Evolutionary conservation across 2,329 filamentous ascomycete species (phyloP).

Genomic region (Fusarium sp.): DNA sequence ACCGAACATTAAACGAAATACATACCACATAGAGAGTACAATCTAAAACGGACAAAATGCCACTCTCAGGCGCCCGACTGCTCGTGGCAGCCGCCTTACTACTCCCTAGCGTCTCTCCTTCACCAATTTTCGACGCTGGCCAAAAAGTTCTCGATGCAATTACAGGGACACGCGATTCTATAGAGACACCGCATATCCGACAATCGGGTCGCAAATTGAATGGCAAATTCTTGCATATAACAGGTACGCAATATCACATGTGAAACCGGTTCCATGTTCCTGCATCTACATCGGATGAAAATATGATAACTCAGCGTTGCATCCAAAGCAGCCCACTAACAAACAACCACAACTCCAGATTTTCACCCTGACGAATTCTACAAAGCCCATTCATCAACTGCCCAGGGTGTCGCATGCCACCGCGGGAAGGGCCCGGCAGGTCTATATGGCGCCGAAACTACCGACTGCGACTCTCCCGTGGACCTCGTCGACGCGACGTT

Average conservation of each 20-base stretch:
- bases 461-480: slow-evolving; percentile 87
- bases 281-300: slow-evolving; percentile 18
- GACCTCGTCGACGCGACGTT: slow-evolving; percentile 88
- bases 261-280: slow-evolving; percentile 2
- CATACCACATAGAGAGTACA: not conserved
- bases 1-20: not conserved
- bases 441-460: slow-evolving; percentile 83
- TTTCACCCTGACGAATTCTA: slow-evolving; percentile 93
- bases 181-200: slow-evolving; percentile 22
- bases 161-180: slow-evolving; percentile 17
- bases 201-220: slow-evolving; percentile 60
- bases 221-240: slow-evolving; percentile 87
- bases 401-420: slow-evolving; percentile 78
- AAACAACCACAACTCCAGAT: slow-evolving; percentile 63
- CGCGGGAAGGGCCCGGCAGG: slow-evolving; percentile 79
- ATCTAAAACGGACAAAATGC: slow-evolving; percentile 26
- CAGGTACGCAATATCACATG: slow-evolving; percentile 65
- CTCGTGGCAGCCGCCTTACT: slow-evolving; percentile 42
- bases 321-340: slow-evolving; percentile 19
- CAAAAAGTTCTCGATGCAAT: slow-evolving; percentile 30
- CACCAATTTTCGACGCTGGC: slow-evolving; percentile 33
- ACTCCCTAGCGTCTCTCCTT: slow-evolving; percentile 31
- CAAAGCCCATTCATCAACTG: slow-evolving; percentile 77
- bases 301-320: not conserved
- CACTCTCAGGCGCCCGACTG: slow-evolving; percentile 42